Base-by-base conservation (phyloP, 768 basidiomycete species). In the Hypholoma sublateritium region DNA sequence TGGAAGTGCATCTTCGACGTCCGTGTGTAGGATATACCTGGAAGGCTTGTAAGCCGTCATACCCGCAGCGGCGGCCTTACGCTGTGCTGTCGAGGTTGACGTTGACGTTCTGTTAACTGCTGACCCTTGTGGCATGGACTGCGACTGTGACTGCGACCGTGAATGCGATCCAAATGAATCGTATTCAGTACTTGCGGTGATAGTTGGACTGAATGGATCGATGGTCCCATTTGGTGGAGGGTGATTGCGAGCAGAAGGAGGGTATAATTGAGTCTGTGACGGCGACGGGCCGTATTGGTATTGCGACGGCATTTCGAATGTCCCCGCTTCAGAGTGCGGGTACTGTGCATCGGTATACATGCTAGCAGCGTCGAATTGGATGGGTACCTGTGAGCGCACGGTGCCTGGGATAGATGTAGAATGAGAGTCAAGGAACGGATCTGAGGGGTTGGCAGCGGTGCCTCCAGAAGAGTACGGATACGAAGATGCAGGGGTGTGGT, bases 11-110 rank as follows among this genome's bases (percentile, higher is more conserved):
- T 90, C 88, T 52, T 88, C 87, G 7, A 79, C 80, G 65, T 90
- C 90, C 3, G 83, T 86, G 60, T 91, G 88, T 5, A 89, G 60
- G 55, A 90, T 76, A 66, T 83, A 87, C 46, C 86, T 80, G 19
- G 85, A 72, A 4, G 79, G 71, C 44, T 69, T 75, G 61, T 81
- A 76, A 13, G 60, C 53, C 5, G 75, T 61, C 25, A 69, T 55
- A 17, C 80, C 81, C n/a, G 82, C 81, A 77, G 80, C 76, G 2
- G 76, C 76, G 8, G 83, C 84, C 67, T 87, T 88, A 32, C 79
- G 75, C 44, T 77, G 78, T 32, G 74, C 71, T 39, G 74, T 69
- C 1, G 84, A 77, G 50, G 55, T 63, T 28, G 67, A 53, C 16
- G 39, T 47, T 41, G 55, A 56, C 13, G 35, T 50, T 12, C 32